Percentiles rank a stretch among this genome's conserved stretches.
phyloP scores from a whole-genome alignment of 1,284 basidiomycete genomes.

The Rhodofomes roseus region DNA sequence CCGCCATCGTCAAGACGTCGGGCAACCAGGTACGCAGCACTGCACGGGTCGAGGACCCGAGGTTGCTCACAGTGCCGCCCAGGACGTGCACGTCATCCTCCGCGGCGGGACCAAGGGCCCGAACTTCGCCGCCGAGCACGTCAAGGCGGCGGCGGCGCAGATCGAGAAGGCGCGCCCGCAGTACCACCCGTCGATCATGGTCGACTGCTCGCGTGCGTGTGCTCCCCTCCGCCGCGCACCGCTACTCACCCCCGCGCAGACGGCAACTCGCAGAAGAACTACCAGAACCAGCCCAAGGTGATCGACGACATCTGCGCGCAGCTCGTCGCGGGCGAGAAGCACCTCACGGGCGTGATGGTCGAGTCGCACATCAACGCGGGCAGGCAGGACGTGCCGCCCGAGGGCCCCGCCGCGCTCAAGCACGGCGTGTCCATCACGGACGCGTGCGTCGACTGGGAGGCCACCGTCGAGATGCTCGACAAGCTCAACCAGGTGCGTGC shows the following conservation, averaged over 20 bases:
- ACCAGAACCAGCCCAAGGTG: constrained; percentile 87
- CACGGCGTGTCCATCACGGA: constrained; percentile 90
- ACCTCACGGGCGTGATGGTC: constrained; percentile 95
- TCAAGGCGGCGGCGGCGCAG: constrained; percentile 64
- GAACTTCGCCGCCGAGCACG: constrained; percentile 78
- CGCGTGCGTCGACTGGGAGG: constrained; percentile 91
- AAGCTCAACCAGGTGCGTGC: constrained; percentile 57
- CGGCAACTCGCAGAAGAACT: constrained; percentile 91
- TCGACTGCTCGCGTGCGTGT: constrained; percentile 73
- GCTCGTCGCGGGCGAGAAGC: constrained; percentile 70
- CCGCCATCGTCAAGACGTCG: constrained; percentile 92
- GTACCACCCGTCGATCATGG: constrained; percentile 75
- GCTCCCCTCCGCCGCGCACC: not conserved
- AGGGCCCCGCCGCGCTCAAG: constrained; percentile 63
- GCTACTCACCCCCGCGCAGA: constrained; percentile 37
- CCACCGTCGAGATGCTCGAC: constrained; percentile 77
- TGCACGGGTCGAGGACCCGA: not conserved
- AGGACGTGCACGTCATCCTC: constrained; percentile 91
- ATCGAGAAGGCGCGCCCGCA: constrained; percentile 70
- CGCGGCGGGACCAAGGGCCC: constrained; percentile 88
- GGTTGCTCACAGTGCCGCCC: not conserved
- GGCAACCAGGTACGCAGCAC: constrained; percentile 58
- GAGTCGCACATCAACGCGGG: constrained; percentile 92
- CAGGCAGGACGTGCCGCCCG: constrained; percentile 76
- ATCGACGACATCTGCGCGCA: constrained; percentile 77